A percentile compares a stretch with the other conserved stretches of the same genome.
These are phyloP conservation scores for Leonotis leonurus DNA, from an alignment of 257 asterid species.

Conservation along the genomic window DNA sequence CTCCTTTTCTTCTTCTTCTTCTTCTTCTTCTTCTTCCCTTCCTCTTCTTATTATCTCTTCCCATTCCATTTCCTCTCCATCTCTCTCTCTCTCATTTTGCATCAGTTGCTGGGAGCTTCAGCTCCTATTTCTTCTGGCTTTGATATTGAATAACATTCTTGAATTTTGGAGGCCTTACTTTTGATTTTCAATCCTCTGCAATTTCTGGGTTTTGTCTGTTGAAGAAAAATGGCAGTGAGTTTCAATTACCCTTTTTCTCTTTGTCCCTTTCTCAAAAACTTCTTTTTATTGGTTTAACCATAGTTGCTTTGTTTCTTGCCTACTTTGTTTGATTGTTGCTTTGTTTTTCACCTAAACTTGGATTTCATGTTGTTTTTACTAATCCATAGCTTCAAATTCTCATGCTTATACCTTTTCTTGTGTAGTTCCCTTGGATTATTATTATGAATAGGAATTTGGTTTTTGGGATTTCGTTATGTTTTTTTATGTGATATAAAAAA, in stretches of 20 bases:
- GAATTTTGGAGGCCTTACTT: neutral
- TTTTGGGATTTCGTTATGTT: neutral
- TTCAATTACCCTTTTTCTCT: neutral
- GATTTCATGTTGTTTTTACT: neutral
- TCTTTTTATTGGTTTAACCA: too few species aligned
- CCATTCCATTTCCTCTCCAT: neutral
- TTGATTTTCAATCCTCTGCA: neutral
- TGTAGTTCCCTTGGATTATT: too few species aligned
- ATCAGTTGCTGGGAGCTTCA: slow-evolving; percentile 4
- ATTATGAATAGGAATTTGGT: neutral
- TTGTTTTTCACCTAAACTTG: neutral
- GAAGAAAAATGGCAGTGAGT: slow-evolving; percentile 41
- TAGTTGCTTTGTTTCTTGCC: neutral
- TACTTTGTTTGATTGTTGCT: neutral
- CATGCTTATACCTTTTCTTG: too few species aligned
- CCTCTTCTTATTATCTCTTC: neutral
- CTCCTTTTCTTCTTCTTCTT: neutral
- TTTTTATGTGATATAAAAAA: neutral
- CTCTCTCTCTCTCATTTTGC: slow-evolving; percentile 10
- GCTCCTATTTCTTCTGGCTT: neutral
- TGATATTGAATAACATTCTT: too few species aligned
- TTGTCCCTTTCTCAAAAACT: too few species aligned
- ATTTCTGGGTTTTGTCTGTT: slow-evolving; percentile 23
- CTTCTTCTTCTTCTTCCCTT: neutral
- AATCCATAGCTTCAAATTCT: too few species aligned